phyloP scores from a whole-genome alignment of 1,139 yeast species.

The Saccharomyces pastorianus region DNA sequence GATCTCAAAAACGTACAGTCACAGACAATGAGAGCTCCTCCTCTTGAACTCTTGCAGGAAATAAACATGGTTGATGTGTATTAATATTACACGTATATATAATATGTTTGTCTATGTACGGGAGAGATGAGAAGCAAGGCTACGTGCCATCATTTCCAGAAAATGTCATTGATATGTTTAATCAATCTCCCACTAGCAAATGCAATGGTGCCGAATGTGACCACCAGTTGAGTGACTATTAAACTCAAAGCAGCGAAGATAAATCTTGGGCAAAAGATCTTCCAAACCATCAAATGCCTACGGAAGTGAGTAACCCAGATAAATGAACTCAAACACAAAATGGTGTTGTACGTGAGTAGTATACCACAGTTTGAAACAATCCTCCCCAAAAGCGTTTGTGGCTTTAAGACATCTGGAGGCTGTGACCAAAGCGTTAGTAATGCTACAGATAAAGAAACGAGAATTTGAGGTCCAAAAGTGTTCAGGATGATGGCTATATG shows the following conservation, averaged over 20 bases:
- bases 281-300: slow-evolving; percentile 98
- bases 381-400: slow-evolving; percentile 60
- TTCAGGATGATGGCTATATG: slow-evolving; percentile 73
- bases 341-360: slow-evolving; percentile 59
- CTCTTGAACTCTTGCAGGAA: neutral
- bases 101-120: neutral
- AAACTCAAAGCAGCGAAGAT: slow-evolving; percentile 76
- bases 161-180: slow-evolving; percentile 59
- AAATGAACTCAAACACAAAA: slow-evolving; percentile 63
- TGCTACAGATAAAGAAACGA: slow-evolving; percentile 62
- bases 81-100: neutral
- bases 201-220: slow-evolving; percentile 53
- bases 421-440: slow-evolving; percentile 76
- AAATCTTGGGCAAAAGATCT: slow-evolving; percentile 93
- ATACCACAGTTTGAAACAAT: slow-evolving; percentile 67
- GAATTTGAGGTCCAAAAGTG: slow-evolving; percentile 77
- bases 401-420: slow-evolving; percentile 47
- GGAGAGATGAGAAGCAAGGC: neutral
- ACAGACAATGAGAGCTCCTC: neutral
- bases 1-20: neutral
- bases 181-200: slow-evolving; percentile 61
- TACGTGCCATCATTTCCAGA: slow-evolving; percentile 37
- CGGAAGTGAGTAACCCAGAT: slow-evolving; percentile 80
- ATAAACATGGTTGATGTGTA: neutral
- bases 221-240: slow-evolving; percentile 52